phyloP scores from a whole-genome alignment of 192 early-diverging fungal species.

The Geranomyces variabilis region DNA sequence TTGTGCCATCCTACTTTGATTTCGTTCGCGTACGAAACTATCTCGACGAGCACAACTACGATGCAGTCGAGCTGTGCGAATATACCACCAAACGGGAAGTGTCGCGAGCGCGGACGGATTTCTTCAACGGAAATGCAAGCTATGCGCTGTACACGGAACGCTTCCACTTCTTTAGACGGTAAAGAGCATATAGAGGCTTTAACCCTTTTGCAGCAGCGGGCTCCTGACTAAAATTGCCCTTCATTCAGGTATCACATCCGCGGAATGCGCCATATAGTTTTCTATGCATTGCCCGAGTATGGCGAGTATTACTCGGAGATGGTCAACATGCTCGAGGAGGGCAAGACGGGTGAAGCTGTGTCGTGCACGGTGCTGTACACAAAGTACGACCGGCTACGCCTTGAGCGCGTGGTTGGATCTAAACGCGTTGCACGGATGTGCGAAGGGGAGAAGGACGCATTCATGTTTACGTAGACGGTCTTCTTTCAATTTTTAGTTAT shows the following conservation, averaged over 20 bases:
- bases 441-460: constrained; percentile 51
- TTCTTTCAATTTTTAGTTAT: too few species aligned
- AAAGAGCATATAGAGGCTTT: neutral
- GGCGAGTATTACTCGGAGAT: constrained; percentile 88
- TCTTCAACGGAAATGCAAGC: constrained; percentile 77
- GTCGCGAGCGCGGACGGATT: constrained; percentile 72
- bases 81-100: constrained; percentile 82
- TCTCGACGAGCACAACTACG: constrained; percentile 72
- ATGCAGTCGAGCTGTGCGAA: constrained; percentile 84
- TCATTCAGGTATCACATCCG: constrained; percentile 72
- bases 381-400: constrained; percentile 77
- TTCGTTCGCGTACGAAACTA: constrained; percentile 93
- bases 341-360: constrained; percentile 40
- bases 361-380: constrained; percentile 49
- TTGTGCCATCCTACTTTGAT: constrained; percentile 95
- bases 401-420: constrained; percentile 90
- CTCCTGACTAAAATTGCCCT: too few species aligned
- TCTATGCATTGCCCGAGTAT: constrained; percentile 88
- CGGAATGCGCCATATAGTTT: constrained; percentile 82
- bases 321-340: constrained; percentile 71
- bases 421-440: constrained; percentile 71
- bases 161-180: constrained; percentile 93
- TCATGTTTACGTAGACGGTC: constrained; percentile 53
- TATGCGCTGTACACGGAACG: constrained; percentile 91
- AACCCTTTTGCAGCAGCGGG: too few species aligned